Percentiles rank a stretch among this genome's conserved stretches.
phyloP scores from a whole-genome alignment of 306 rosid species.

The Sophora flavescens region DNA sequence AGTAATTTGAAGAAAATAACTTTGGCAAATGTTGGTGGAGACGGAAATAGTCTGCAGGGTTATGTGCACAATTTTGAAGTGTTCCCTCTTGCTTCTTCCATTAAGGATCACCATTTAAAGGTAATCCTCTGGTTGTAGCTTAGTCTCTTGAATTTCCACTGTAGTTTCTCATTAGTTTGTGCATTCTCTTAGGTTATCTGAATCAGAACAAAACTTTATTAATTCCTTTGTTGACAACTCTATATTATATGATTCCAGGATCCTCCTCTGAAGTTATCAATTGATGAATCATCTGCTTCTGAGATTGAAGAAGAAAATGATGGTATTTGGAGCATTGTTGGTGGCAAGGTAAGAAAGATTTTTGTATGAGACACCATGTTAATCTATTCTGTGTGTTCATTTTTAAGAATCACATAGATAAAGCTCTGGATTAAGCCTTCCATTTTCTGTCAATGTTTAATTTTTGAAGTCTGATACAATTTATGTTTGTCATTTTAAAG shows the following conservation, averaged over 20 bases:
- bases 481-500: slow-evolving; percentile 17
- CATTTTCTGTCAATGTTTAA: slow-evolving; percentile 35
- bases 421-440: slow-evolving; percentile 13
- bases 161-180: slow-evolving; percentile 19
- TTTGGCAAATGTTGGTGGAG: slow-evolving; percentile 68
- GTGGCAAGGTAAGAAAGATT: slow-evolving; percentile 83
- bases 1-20: slow-evolving; percentile 51
- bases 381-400: slow-evolving; percentile 4
- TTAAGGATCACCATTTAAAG: slow-evolving; percentile 64
- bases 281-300: slow-evolving; percentile 78
- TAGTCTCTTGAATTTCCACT: slow-evolving; percentile 36
- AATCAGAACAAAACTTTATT: slow-evolving; percentile 22
- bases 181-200: slow-evolving; percentile 21
- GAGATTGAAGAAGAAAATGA: slow-evolving; percentile 84
- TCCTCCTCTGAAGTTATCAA: slow-evolving; percentile 77
- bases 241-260: slow-evolving; percentile 62
- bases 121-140: slow-evolving; percentile 46
- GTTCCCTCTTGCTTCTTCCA: slow-evolving; percentile 53
- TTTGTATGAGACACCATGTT: slow-evolving; percentile 36
- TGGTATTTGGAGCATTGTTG: slow-evolving; percentile 92
- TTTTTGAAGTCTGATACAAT: slow-evolving; percentile 25
- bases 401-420: slow-evolving; percentile 29
- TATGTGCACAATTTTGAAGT: slow-evolving; percentile 73
- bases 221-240: slow-evolving; percentile 37
- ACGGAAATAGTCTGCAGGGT: slow-evolving; percentile 59